Evolutionary conservation across 1,139 yeast species (phyloP).

Genomic region (Ashbya aceris): DNA sequence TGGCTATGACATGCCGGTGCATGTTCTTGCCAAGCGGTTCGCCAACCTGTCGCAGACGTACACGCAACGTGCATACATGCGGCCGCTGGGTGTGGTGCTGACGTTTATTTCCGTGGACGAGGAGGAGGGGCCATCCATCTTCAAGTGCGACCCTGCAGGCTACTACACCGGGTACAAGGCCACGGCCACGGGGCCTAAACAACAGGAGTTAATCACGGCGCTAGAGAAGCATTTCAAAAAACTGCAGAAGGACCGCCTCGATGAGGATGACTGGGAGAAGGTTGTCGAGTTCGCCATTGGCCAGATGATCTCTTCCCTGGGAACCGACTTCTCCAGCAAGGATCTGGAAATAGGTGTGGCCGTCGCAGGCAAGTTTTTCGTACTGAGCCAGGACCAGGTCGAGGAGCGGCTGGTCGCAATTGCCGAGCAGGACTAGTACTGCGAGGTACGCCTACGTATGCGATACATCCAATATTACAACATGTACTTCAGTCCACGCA

Average conservation of each 20-base stretch:
- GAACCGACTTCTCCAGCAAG: conserved; percentile 87
- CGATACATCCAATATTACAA: background rate
- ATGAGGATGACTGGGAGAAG: conserved; percentile 76
- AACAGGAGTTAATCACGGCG: conserved; percentile 87
- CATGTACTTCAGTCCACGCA: background rate
- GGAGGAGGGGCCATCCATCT: conserved; percentile 81
- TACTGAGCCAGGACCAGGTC: conserved; percentile 73
- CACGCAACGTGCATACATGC: conserved; percentile 98
- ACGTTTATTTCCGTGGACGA: conserved; percentile 86
- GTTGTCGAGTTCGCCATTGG: conserved; percentile 86
- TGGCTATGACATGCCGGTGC: conserved; percentile 96
- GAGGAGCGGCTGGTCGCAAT: conserved; percentile 89
- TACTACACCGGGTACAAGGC: conserved; percentile 89
- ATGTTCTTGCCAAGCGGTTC: conserved; percentile 86
- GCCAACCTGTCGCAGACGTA: conserved; percentile 91
- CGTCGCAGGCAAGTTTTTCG: conserved; percentile 53
- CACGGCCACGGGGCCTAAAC: conserved; percentile 93
- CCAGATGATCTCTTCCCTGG: conserved; percentile 74
- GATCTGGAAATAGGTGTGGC: conserved; percentile 94
- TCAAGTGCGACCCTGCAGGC: conserved; percentile 96
- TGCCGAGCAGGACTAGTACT: conserved; percentile 77
- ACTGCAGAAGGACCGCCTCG: conserved; percentile 27
- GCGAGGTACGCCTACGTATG: background rate
- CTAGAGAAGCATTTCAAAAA: conserved; percentile 88
- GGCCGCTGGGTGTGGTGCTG: conserved; percentile 90